Percentiles rank a stretch among this genome's conserved stretches.
Evolutionary conservation across 164 flowering plant species (phyloP).

Genomic region (Magnolia kwangsiensis): DNA sequence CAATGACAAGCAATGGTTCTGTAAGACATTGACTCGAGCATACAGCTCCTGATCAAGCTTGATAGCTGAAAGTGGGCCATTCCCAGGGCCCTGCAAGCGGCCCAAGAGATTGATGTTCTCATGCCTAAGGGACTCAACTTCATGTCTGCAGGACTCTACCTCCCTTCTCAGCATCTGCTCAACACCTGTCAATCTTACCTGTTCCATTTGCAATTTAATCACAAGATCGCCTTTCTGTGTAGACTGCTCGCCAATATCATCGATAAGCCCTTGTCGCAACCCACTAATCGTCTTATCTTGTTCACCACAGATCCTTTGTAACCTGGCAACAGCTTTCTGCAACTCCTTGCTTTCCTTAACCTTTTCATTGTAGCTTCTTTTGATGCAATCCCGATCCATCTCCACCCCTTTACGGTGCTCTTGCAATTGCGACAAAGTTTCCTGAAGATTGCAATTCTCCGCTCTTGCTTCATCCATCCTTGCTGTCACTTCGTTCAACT

Average conservation of each 20-base stretch:
- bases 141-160: slow-evolving; percentile 57
- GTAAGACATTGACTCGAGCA: slow-evolving; percentile 49
- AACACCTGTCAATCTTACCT: slow-evolving; percentile 68
- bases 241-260: slow-evolving; percentile 34
- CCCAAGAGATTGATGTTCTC: slow-evolving; percentile 73
- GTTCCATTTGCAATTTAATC: slow-evolving; percentile 60
- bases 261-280: slow-evolving; percentile 49
- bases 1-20: slow-evolving; percentile 57
- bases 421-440: slow-evolving; percentile 40
- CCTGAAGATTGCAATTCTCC: slow-evolving; percentile 45
- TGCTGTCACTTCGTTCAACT: slow-evolving; percentile 42
- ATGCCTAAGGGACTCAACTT: slow-evolving; percentile 71
- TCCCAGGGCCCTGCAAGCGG: slow-evolving; percentile 49
- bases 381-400: slow-evolving; percentile 51
- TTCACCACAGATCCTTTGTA: slow-evolving; percentile 67
- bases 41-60: slow-evolving; percentile 72
- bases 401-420: slow-evolving; percentile 42
- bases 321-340: slow-evolving; percentile 60
- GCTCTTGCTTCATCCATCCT: slow-evolving; percentile 36
- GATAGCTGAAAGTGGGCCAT: slow-evolving; percentile 39
- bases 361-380: slow-evolving; percentile 57
- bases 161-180: slow-evolving; percentile 79
- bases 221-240: slow-evolving; percentile 41
- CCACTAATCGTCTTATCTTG: slow-evolving; percentile 86
- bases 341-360: slow-evolving; percentile 71